Evolutionary conservation across 441 rosid genomes (phyloP).

Genomic region (Corymbia calophylla): DNA sequence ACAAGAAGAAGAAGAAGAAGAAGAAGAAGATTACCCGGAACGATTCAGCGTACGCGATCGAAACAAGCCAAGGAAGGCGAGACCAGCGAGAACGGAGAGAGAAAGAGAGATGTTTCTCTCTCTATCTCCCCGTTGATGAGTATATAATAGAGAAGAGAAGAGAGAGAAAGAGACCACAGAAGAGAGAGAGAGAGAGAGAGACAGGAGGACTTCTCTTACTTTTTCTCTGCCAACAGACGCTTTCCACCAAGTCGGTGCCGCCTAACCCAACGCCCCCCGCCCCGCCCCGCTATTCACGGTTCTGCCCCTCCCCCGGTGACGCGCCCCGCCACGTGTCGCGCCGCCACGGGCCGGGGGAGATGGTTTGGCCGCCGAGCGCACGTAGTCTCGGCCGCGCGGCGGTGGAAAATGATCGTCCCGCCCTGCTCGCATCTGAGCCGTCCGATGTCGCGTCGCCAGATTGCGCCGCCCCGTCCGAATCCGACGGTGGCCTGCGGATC

Average conservation of each 20-base stretch:
- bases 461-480: background rate
- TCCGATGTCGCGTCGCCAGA: background rate
- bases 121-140: background rate
- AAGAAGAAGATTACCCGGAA: background rate
- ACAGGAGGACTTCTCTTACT: background rate
- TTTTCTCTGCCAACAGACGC: background rate
- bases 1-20: background rate
- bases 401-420: background rate
- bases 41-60: constrained; percentile 1
- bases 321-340: background rate
- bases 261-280: background rate
- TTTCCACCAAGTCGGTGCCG: background rate
- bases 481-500: background rate
- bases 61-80: background rate
- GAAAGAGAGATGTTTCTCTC: background rate
- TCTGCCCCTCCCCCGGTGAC: background rate
- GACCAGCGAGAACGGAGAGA: background rate
- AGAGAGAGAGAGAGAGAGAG: background rate
- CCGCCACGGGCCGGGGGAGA: background rate
- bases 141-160: background rate
- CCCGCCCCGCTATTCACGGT: background rate
- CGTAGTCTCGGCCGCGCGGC: background rate
- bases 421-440: background rate
- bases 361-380: background rate
- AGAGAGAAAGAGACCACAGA: background rate